A percentile compares a stretch with the other conserved stretches of the same genome.
These are phyloP conservation scores for Monilinia vaccinii-corymbosi DNA, from an alignment of 2,329 filamentous ascomycete species.

Conservation along the genomic window DNA sequence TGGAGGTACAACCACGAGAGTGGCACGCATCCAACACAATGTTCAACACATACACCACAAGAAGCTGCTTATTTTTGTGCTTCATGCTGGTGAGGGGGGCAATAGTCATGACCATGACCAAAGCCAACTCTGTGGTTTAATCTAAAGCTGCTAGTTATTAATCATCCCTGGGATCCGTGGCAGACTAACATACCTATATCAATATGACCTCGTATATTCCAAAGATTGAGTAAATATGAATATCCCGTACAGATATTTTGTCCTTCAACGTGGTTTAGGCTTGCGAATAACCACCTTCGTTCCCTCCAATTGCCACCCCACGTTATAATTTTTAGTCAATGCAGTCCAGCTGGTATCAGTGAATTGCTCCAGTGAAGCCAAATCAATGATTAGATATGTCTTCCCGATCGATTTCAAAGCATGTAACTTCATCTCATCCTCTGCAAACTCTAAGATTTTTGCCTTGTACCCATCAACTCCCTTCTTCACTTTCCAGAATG, in stretches of 20 bases:
- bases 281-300: constrained; percentile 68
- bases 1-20: too few relatives aligned
- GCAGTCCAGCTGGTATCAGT: constrained; percentile 64
- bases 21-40: not conserved
- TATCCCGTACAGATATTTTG: not conserved
- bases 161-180: not conserved
- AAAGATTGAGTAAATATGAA: not conserved
- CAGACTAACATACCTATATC: not conserved
- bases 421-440: constrained; percentile 62
- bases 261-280: constrained; percentile 36
- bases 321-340: constrained; percentile 56
- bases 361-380: constrained; percentile 58
- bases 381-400: constrained; percentile 67
- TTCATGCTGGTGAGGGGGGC: not conserved
- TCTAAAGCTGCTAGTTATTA: not conserved
- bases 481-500: constrained; percentile 63
- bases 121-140: not conserved
- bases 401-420: constrained; percentile 80
- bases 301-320: constrained; percentile 77
- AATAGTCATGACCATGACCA: not conserved
- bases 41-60: not conserved
- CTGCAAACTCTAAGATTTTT: constrained; percentile 73
- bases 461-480: constrained; percentile 73
- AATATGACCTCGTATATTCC: not conserved
- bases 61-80: not conserved